Evolutionary conservation across 1,139 yeast genomes (phyloP).

Genomic region (Diutina siamensis): DNA sequence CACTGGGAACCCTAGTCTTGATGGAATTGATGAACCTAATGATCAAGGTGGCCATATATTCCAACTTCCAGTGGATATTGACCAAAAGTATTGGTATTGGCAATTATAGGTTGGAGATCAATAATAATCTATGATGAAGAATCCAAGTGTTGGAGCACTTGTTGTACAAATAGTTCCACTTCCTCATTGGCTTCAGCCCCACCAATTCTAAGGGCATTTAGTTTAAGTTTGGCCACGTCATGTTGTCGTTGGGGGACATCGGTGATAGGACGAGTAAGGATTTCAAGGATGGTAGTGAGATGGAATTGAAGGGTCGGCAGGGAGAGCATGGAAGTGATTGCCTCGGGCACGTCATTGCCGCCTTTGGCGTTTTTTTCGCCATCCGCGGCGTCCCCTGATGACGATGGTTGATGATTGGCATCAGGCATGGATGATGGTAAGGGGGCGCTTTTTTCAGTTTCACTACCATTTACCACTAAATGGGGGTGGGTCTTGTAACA

Average conservation of each 20-base stretch:
- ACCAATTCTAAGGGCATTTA: conserved; percentile 47
- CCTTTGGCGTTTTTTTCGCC: not conserved
- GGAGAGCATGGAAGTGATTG: not conserved
- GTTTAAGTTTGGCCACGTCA: conserved; percentile 47
- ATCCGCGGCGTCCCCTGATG: not conserved
- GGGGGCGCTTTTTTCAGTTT: too few species aligned
- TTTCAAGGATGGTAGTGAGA: not conserved
- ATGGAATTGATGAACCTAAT: conserved; percentile 20
- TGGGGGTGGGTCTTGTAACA: conserved; percentile 1
- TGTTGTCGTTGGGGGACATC: conserved; percentile 9
- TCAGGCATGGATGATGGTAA: not conserved
- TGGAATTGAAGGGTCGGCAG: conserved; percentile 4
- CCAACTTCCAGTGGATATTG: conserved; percentile 18
- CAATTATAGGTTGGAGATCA: conserved; percentile 8
- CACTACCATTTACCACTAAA: too few species aligned
- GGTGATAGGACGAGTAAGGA: conserved; percentile 2
- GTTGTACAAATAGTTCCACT: conserved; percentile 46
- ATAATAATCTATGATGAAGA: not conserved
- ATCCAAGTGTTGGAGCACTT: conserved; percentile 12
- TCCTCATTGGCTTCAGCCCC: conserved; percentile 55
- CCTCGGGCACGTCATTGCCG: not conserved
- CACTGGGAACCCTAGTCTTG: conserved; percentile 43
- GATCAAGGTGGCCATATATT: conserved; percentile 42
- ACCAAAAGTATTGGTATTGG: conserved; percentile 16
- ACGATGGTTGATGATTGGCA: not conserved